Evolutionary conservation across 306 rosid genomes (phyloP), one percentile per base, ranked within the genome.

Genomic region (Adenanthera pavonina): DNA sequence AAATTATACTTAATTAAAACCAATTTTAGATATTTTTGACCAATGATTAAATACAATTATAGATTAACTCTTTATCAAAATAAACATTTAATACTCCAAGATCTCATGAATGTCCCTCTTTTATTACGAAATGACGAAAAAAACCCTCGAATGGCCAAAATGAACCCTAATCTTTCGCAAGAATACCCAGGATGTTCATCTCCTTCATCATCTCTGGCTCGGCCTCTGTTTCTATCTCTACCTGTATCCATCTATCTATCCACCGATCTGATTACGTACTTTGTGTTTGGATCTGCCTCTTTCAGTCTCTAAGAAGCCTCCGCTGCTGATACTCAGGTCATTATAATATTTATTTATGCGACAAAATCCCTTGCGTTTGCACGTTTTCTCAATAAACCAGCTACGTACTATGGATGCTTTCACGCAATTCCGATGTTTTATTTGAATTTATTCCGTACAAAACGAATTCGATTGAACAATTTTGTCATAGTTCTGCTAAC

Each of bases 171-270:
- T 3, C 76, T 71, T 71, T 72, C 19, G 7, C 36, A 40, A 16
- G 43, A 72, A 72, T 72, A 15, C 76, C 76, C 46, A 72, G 6
- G 7, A 36, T 49, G 76, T 33, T 72, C 76, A 30, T 72, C 60
- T 9, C 41, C 41, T 6, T 14, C 51, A 8, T n/a, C 49, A 1
- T 6, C 56, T 69, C 12, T 33, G 41, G 30, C 30, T 25, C 30
- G 30, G 30, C 30, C 76, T 48, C 2, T 33, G 19, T 47, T 41
- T 25, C 54, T 9, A 9, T 48, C 52, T 12, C 4, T 48, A 0
- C 30, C 30, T 25, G 30, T 25, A 25, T 25, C 30, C 30, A 25
- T 69, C 8, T 68, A 8, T 43, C 16, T 19, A 3, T 8, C 72
- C 72, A 16, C 17, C 46, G 40, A 69, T 69, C 44, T 44, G 40